Evolutionary conservation across 495 filamentous ascomycete genomes (phyloP).

Genomic region (Clohesyomyces aquaticus): DNA sequence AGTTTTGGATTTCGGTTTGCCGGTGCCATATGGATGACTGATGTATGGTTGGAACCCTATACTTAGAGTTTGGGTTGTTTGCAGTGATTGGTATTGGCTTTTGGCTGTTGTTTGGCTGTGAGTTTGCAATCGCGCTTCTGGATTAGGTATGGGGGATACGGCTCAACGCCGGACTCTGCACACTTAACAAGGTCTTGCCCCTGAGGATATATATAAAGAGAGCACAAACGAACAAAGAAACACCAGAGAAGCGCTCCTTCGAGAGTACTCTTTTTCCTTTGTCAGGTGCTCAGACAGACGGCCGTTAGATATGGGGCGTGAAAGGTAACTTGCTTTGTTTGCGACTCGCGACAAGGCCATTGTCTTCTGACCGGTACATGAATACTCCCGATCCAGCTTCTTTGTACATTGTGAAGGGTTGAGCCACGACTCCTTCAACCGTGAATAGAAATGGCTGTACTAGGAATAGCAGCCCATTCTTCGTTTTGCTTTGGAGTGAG

Average conservation of each 20-base stretch:
- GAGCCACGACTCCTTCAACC: not conserved
- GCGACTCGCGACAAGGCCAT: not conserved
- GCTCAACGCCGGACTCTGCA: slow-evolving; percentile 15
- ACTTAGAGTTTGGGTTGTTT: not conserved
- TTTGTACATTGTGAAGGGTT: not conserved
- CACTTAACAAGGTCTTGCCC: not conserved
- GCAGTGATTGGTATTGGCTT: not conserved
- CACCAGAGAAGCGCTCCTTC: not conserved
- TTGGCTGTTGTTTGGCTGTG: not conserved
- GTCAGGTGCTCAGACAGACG: not conserved
- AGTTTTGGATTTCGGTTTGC: slow-evolving; percentile 20
- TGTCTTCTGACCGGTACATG: not conserved
- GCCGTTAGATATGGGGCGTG: not conserved
- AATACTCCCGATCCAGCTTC: not conserved
- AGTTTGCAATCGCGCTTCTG: not conserved
- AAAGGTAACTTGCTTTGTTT: slow-evolving; percentile 2
- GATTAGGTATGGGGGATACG: not conserved
- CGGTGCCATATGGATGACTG: not conserved
- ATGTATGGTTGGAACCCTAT: not conserved
- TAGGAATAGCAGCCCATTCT: not conserved
- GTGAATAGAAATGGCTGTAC: not conserved
- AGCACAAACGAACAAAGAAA: slow-evolving; percentile 25
- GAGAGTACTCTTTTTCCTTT: slow-evolving; percentile 21
- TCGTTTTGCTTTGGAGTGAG: not conserved
- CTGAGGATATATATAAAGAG: slow-evolving; percentile 20